Evolutionary conservation across 371 early-diverging fungal species (phyloP), one percentile per base, ranked within the genome.

Genomic region (Mortierella sp.): DNA sequence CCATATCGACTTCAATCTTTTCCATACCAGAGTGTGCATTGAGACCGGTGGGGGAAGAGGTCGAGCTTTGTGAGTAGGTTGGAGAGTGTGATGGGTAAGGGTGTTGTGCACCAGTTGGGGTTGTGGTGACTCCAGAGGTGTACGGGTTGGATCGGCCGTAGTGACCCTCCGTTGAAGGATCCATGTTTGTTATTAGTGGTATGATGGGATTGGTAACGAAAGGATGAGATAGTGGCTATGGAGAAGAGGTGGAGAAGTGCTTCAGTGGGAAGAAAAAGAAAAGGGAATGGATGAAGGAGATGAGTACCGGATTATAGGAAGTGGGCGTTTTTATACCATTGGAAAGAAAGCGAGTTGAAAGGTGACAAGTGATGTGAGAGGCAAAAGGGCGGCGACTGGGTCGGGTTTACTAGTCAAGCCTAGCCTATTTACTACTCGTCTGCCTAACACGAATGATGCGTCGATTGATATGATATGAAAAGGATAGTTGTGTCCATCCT

Each of bases 11-110:
- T 7, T 55, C 50, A 5, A 69, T 16, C n/a, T 73, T 73, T 66
- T 70, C 74, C 69, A 74, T 68, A n/a, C n/a, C n/a, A 31, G 6
- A 7, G 48, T 61, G 61, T 19, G 61, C n/a, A n/a, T n/a, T 9
- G 22, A 61, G 37, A 10, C 37, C 61, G 7, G 61, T 61, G 19
- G 34, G 61, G 9, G 61, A 61, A 2, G 61, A 61, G 0, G 34
- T 9, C 2, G 61, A 37, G 22, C 22, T 22, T 16, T 61, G 61
- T 10, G 61, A 9, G 61, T 61, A 37, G n/a, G 24, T 24, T 34
- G 61, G 61, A 2, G 58, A 55, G 0, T 31, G 31, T 0, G 19
- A 19, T 7, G 58, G 14, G 19, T 55, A 31, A 4, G 53, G 53
- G 29, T n/a, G n/a, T n/a, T n/a, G n/a, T n/a, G n/a, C n/a, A n/a